A percentile compares a stretch with the other conserved stretches of the same genome.
phyloP scores from a whole-genome alignment of 1,284 basidiomycete species.

The Ustilago trichophora region DNA sequence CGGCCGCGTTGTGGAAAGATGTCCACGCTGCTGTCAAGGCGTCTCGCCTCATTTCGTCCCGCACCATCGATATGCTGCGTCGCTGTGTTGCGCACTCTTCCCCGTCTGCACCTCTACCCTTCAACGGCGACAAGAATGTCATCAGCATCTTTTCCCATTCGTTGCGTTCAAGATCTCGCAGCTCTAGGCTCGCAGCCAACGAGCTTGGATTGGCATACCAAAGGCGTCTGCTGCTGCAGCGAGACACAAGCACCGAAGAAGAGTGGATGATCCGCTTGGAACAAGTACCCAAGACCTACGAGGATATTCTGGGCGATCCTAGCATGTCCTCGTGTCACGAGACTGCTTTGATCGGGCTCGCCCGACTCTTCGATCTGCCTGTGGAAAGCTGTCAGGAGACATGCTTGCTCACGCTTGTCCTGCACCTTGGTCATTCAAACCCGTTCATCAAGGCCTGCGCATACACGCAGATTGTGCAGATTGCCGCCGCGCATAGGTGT shows the following conservation, averaged over 20 bases:
- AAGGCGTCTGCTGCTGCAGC: conserved; percentile 20
- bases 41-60: conserved; percentile 6
- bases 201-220: conserved; percentile 32
- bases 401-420: conserved; percentile 37
- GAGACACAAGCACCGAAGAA: conserved; percentile 20
- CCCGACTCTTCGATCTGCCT: conserved; percentile 25
- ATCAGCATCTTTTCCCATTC: conserved; percentile 18
- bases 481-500: conserved; percentile 49
- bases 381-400: conserved; percentile 43
- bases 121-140: conserved; percentile 19
- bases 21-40: conserved; percentile 11
- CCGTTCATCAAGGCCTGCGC: conserved; percentile 50
- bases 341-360: conserved; percentile 45
- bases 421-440: conserved; percentile 46
- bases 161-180: conserved; percentile 13
- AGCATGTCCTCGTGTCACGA: conserved; percentile 22
- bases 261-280: conserved; percentile 21
- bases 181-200: conserved; percentile 24
- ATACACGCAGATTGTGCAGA: conserved; percentile 53
- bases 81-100: conserved; percentile 23
- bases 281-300: conserved; percentile 20
- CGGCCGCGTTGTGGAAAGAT: conserved; percentile 23
- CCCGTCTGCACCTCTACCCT: conserved; percentile 2
- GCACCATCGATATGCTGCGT: conserved; percentile 29
- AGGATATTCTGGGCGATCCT: conserved; percentile 12